Evolutionary conservation across 2,329 filamentous ascomycete genomes (phyloP), one percentile per base, ranked within the genome.

Genomic region (Plectosphaerella sp.): DNA sequence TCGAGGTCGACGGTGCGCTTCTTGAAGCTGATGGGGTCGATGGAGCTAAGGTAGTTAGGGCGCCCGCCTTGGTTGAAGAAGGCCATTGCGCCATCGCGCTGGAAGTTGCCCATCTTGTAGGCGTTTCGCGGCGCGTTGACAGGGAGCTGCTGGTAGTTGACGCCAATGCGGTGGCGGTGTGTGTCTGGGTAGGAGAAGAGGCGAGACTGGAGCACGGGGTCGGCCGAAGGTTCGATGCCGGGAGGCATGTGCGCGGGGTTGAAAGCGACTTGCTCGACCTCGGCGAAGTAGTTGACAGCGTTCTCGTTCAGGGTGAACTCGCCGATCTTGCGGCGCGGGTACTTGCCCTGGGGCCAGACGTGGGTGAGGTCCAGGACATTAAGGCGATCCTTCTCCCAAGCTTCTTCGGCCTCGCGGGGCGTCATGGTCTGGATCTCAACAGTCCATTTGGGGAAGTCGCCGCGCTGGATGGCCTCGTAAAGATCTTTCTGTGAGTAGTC

Each of bases 351-450:
- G 3, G 84, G 84, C 84, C 83, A 87, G 58, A 84, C 76, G 66
- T 87, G 86, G 49, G 85, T 88, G 56, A 86, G 69, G 61, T 89
- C 86, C 55, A 89, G 85, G 54, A 87, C 72, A 64, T 83, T 65
- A 48, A 59, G 76, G 50, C 71, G 72, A 16, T 66, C 55, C 51
- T 56, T 61, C 55, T 66, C 64, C 64, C 62, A 64, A 57, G 77
- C 73, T 47, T 75, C 73, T 57, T 78, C 73, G 3, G 77, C 76
- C 56, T 82, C 69, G 46, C 76, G 70, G 4, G 78, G 73, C 36
- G 71, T 73, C 56, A 82, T 72, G 20, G 71, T 72, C 59, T 84
- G 80, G 1, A 82, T 70, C 49, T 78, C 78, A 24, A 79, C 69
- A 12, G 71, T 75, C 78, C 80, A 84, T 5, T 74, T 76, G 1